Percentiles rank a stretch among this genome's conserved stretches.
Conservation (phyloP, 805 yeast species). For the Candida piceae region DNA sequence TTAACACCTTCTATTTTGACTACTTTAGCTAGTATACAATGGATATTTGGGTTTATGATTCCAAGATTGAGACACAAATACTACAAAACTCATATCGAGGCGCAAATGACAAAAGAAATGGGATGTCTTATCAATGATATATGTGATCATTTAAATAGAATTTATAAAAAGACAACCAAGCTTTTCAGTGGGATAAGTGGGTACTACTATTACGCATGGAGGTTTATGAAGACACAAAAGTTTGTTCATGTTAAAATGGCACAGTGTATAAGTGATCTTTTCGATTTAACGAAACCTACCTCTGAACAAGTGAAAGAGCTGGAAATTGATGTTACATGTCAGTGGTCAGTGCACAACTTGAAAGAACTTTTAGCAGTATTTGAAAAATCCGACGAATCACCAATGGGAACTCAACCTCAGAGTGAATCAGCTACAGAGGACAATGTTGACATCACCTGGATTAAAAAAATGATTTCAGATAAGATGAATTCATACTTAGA, state of each 20-base stretch:
- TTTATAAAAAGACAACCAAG: background rate
- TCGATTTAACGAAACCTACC: slow-evolving; percentile 9
- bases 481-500: background rate
- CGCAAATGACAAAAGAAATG: slow-evolving; percentile 6
- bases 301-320: slow-evolving; percentile 1
- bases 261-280: slow-evolving; percentile 1
- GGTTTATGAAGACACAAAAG: slow-evolving; percentile 13
- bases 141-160: background rate
- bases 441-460: slow-evolving; percentile 9
- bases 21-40: slow-evolving; percentile 9
- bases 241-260: slow-evolving; percentile 7
- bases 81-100: slow-evolving; percentile 9
- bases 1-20: slow-evolving; percentile 34
- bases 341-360: slow-evolving; percentile 5
- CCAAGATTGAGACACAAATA: slow-evolving; percentile 12
- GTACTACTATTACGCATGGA: slow-evolving; percentile 23
- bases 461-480: slow-evolving; percentile 7
- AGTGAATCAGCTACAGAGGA: background rate
- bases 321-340: slow-evolving; percentile 1
- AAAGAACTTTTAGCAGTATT: slow-evolving; percentile 1
- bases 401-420: no score
- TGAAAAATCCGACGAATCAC: background rate
- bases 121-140: slow-evolving; percentile 1
- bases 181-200: slow-evolving; percentile 9
- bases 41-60: slow-evolving; percentile 2